phyloP scores from a whole-genome alignment of 345 rosid species.

The Erodium maritimum region DNA sequence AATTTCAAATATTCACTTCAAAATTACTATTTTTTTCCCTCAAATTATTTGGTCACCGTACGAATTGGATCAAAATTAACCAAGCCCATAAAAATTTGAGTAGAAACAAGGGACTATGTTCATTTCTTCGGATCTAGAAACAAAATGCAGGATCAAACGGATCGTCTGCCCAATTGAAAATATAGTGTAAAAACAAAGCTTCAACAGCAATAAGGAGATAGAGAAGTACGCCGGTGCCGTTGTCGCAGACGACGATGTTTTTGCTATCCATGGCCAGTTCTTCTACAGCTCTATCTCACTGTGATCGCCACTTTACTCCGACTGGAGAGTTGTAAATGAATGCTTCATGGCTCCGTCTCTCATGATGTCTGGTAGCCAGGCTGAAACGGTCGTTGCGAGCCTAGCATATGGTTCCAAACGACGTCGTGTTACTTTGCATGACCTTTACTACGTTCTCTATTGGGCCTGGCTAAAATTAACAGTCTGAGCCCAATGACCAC shows the following conservation, averaged over 20 bases:
- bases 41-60: neutral
- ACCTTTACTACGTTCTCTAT: too few species aligned
- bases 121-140: neutral
- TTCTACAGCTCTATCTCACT: neutral
- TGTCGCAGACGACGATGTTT: slow-evolving; percentile 89
- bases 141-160: neutral
- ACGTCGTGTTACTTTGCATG: too few species aligned
- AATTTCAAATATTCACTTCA: too few species aligned
- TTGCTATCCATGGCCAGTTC: slow-evolving; percentile 43
- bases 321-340: neutral
- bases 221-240: slow-evolving; percentile 81
- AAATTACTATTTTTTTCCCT: neutral
- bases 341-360: too few species aligned
- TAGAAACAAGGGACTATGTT: neutral
- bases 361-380: too few species aligned
- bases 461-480: too few species aligned
- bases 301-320: neutral
- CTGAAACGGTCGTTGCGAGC: too few species aligned
- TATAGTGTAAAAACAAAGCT: neutral
- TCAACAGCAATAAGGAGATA: slow-evolving; percentile 1
- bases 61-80: neutral
- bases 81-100: neutral
- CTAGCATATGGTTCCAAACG: too few species aligned
- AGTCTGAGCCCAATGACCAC: too few species aligned
- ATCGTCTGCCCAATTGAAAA: neutral